Evolutionary conservation across 1,284 basidiomycete genomes (phyloP), one percentile per base, ranked within the genome.

Genomic region (Tremellales sp.): DNA sequence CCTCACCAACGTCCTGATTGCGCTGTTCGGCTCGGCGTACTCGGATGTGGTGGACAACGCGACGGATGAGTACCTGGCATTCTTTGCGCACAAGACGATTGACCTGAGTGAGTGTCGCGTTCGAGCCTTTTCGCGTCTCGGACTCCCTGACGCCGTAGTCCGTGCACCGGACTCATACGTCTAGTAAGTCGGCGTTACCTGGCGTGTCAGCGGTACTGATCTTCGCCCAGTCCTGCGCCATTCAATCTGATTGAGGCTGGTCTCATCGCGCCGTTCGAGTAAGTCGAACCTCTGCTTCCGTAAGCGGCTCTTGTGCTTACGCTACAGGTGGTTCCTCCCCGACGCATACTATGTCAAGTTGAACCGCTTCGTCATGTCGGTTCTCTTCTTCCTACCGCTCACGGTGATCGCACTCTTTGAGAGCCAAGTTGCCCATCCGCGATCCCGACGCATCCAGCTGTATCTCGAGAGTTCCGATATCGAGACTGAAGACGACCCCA

Each of bases 1-100:
- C 56, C 80, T 97, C 47, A 81, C 96, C 71, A 97, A 96, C 72
- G 85, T 98, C 65, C 80, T 98, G 61, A 91, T 98, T 60, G 97
- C 94, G 11, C 76, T 97, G 62, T 97, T 93, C 68, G 84, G 89
- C 11, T 89, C 89, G 29, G 89, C 90, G 0, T 93, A 93, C 66
- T 82, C 84, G 13, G 88, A 89, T 62, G 87, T 90, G 17, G 64
- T 60, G 42, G 72, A 74, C 44, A 71, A 74, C 46, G 70, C 71
- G 13, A 72, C 67, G 12, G 72, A 74, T 53, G 63, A 76, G 81
- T 79, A 67, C 51, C 58, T 96, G 48, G 82, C 88, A 5, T 94
- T 91, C 78, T 94, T 91, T 67, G 88, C 89, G 2, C 79, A 80
- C 57, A 93, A 92, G 75, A 87, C 89, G 1, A 75, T 91, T 84